phyloP scores from a whole-genome alignment of 345 rosid genomes.

The Microthlaspi erraticum region DNA sequence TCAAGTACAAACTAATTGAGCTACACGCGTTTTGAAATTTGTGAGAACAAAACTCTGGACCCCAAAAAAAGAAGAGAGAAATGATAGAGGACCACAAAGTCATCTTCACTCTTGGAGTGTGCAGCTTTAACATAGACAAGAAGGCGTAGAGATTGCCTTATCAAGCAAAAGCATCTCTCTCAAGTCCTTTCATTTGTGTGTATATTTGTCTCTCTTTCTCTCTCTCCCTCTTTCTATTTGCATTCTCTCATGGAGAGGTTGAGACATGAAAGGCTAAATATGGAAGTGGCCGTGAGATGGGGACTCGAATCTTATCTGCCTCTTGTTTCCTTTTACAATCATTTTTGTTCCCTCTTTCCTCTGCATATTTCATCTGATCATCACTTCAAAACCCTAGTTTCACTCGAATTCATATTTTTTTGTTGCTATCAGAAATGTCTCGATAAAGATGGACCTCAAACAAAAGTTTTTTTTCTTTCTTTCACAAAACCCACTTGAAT shows the following conservation, averaged over 20 bases:
- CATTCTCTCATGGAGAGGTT: conserved; percentile 17
- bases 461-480: background rate
- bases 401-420: background rate
- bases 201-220: conserved; percentile 24
- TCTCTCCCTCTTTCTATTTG: conserved; percentile 1
- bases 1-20: conserved; percentile 17
- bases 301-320: conserved; percentile 46
- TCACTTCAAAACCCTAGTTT: conserved; percentile 32
- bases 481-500: conserved; percentile 1
- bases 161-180: conserved; percentile 46
- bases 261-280: conserved; percentile 54
- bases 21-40: conserved; percentile 17
- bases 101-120: conserved; percentile 34
- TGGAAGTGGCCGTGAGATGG: conserved; percentile 49
- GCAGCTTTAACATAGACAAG: conserved; percentile 46
- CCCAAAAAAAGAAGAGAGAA: conserved; percentile 3
- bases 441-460: background rate
- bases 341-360: conserved; percentile 53
- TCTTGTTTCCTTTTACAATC: conserved; percentile 51
- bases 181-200: conserved; percentile 38
- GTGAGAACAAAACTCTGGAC: conserved; percentile 16
- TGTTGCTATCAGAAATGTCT: background rate
- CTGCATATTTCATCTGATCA: conserved; percentile 31
- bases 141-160: conserved; percentile 45
- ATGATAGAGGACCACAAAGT: conserved; percentile 39